Evolutionary conservation across 1,284 basidiomycete species (phyloP).

Genomic region (Sporisorium reilianum): DNA sequence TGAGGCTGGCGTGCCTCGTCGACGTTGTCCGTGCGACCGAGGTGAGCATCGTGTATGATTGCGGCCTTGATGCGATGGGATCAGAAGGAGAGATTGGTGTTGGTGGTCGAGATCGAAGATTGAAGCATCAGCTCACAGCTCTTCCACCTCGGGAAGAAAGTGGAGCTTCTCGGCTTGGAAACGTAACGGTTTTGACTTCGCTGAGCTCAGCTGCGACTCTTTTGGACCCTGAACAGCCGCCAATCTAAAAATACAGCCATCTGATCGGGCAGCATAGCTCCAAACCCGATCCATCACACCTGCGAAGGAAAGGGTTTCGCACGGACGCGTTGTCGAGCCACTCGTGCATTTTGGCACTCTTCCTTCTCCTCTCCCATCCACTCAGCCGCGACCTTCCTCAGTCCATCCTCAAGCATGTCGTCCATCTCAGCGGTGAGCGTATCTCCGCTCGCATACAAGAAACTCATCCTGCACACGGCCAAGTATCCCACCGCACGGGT

Average conservation of each 20-base stretch:
- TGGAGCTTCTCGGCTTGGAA: conserved; percentile 16
- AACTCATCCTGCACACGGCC: conserved; percentile 43
- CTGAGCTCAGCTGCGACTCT: conserved; percentile 39
- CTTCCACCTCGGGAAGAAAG: conserved; percentile 21
- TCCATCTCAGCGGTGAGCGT: conserved; percentile 20
- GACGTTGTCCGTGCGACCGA: conserved; percentile 22
- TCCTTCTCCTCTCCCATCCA: neutral
- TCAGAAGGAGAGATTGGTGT: neutral
- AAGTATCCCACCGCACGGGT: conserved; percentile 50
- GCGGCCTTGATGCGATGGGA: neutral
- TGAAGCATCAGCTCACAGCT: too few relatives aligned
- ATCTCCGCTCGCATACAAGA: conserved; percentile 45
- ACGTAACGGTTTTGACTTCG: neutral
- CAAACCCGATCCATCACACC: neutral
- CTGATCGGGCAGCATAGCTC: neutral
- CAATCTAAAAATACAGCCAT: conserved; percentile 4
- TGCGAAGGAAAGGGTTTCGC: conserved; percentile 33
- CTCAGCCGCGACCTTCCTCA: neutral
- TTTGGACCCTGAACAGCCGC: conserved; percentile 19
- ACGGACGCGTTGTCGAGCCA: conserved; percentile 28
- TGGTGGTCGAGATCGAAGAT: neutral
- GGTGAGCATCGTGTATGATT: conserved; percentile 31
- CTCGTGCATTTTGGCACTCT: neutral
- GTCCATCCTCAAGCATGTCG: conserved; percentile 14
- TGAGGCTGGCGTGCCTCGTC: conserved; percentile 12